Evolutionary conservation across 1,284 basidiomycete species (phyloP).

Genomic region (Kwoniella shivajii): DNA sequence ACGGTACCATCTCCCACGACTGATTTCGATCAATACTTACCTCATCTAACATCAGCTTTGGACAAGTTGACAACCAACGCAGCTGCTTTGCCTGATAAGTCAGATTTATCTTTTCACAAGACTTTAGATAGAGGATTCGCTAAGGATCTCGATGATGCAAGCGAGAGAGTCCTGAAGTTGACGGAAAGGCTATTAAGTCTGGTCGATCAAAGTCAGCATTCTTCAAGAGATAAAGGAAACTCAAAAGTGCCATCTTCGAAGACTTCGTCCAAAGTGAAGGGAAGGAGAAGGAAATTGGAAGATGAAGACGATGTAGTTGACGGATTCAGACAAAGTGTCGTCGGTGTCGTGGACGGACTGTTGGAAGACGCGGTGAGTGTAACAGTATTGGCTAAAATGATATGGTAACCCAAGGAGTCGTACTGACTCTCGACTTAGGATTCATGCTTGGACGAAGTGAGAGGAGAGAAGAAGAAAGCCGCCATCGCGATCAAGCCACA

Average conservation of each 20-base stretch:
- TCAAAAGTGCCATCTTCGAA: conserved; percentile 30
- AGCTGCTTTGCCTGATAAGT: conserved; percentile 51
- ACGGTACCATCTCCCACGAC: conserved; percentile 24
- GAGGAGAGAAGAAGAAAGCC: conserved; percentile 69
- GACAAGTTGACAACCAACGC: conserved; percentile 48
- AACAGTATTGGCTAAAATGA: not conserved
- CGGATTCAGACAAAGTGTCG: conserved; percentile 70
- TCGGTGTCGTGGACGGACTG: conserved; percentile 80
- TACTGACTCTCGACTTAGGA: conserved; percentile 61
- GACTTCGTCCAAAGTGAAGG: conserved; percentile 11
- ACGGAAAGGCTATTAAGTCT: conserved; percentile 67
- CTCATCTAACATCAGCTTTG: conserved; percentile 42
- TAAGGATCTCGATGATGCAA: conserved; percentile 44
- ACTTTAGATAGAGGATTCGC: conserved; percentile 75
- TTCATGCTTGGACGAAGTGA: conserved; percentile 74
- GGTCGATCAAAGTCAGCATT: conserved; percentile 40
- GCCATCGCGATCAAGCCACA: conserved; percentile 42
- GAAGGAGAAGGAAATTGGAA: conserved; percentile 54
- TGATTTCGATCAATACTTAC: conserved; percentile 37
- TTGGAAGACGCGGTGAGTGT: conserved; percentile 76
- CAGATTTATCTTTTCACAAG: conserved; percentile 78
- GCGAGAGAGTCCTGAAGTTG: conserved; percentile 53
- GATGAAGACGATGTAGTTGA: conserved; percentile 79
- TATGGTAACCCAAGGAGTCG: not conserved
- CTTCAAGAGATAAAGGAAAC: conserved; percentile 40